Evolutionary conservation across 345 rosid genomes (phyloP), one percentile per base, ranked within the genome.

Genomic region (Hypericum androsaemum): DNA sequence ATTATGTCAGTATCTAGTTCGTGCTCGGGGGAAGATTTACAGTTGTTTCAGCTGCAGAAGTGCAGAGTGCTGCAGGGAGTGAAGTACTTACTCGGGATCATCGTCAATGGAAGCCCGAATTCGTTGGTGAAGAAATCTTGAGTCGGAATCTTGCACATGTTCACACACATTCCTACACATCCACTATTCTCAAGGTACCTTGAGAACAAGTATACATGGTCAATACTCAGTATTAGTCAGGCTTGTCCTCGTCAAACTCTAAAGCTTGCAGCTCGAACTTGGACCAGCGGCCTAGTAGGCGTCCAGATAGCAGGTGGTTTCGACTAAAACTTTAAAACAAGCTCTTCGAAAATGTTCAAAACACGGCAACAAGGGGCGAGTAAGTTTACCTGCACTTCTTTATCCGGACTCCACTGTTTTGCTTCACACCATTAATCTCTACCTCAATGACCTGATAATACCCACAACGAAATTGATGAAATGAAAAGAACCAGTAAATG

Each of bases 141-240:
- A 17, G 98, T 87, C 11, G 98, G 95, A 55, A 90, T 78, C 70
- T 84, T 90, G 72, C 98, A 87, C 98, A 82, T 90, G 60, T 90
- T 90, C 54, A 84, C 94, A 46, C 96, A 92, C 96, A 84, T 83
- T 52, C 96, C 98, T 12, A 84, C 96, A 70, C 98, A 87, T 0
- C 98, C 98, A 70, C 92, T 87, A 76, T 84, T 90, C 82, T 90
- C 98, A 64, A 90, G 65, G 76, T 86, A 89, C 89, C 95, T 89
- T 63, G 28, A 64, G 4, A 7, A 50, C 10, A 53, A 64, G 32
- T 22, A 1, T 22, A 49, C 5, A 50, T n/a, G n/a, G n/a, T n/a
- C n/a, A n/a, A n/a, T n/a, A n/a, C n/a, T n/a, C n/a, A n/a, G n/a
- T n/a, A 56, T 47, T 65, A 39, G 51, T 35, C 60, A 62, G 12